Evolutionary conservation across 164 flowering plant genomes (phyloP), one percentile per base, ranked within the genome.

Genomic region (Magnolia sinica): DNA sequence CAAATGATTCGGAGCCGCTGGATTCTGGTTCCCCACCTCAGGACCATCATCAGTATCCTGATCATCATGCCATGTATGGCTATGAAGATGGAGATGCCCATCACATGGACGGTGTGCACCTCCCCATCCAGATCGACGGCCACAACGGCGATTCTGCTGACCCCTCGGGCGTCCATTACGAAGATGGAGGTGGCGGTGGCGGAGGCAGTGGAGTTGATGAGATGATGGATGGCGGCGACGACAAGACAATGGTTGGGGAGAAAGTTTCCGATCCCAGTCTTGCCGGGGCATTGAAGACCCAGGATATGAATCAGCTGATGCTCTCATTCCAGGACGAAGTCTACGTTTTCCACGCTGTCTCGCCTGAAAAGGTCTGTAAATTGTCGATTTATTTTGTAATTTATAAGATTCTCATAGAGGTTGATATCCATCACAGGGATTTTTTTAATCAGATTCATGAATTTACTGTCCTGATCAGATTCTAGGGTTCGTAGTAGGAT

Each of bases 281-380:
- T 2, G 61, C 61, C 18, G 61, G 61, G 61, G 61, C 61, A 55
- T 55, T 55, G 61, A 55, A 3, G 61, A 14, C 61, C 16, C 61
- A 55, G 18, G 61, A 55, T 24, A 71, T 71, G 73, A 71, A 81
- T 52, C 79, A 81, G 79, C 77, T 81, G 7, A 76, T 74, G 24
- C 79, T 81, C 50, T 81, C 81, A n/a, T 81, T 76, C 50, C 79
- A 77, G 61, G 84, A 81, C 22, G 81, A 79, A 51, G 79, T 81
- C 50, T 81, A 76, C 31, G 81, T 81, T 59, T 81, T 81, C 76
- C 81, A 81, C 52, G 50, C 77, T n/a, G 81, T 81, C 10, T 68
- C 81, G 18, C 71, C 81, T 20, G 84, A 81, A 50, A 81, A 81
- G 84, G 84, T 81, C 20, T 1, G 20, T 24, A 55, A 11, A 10